Evolutionary conservation across 2,329 filamentous ascomycete genomes (phyloP).

Genomic region (Ophiobolus disseminans): DNA sequence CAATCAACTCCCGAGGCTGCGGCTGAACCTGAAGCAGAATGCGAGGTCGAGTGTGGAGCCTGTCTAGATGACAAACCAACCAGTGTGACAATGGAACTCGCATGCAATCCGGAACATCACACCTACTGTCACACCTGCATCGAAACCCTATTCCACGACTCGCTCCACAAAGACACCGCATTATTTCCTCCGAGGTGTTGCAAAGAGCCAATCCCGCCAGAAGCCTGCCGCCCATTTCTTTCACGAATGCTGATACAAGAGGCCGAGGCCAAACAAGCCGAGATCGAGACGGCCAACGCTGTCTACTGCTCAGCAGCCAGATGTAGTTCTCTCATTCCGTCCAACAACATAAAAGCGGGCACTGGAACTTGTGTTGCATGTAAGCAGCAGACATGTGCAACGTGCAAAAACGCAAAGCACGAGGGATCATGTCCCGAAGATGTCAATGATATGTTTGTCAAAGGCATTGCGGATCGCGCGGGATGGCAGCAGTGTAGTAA

Average conservation of each 20-base stretch:
- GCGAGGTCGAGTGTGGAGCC: not conserved
- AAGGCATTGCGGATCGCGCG: conserved; percentile 1
- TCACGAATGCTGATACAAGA: not conserved
- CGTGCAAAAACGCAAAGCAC: conserved; percentile 16
- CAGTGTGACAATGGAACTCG: not conserved
- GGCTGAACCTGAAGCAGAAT: not conserved
- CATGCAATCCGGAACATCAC: not conserved
- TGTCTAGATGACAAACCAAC: not conserved
- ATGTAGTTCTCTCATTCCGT: not conserved
- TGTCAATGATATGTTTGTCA: conserved; percentile 7
- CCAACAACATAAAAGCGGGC: not conserved
- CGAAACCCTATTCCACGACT: not conserved
- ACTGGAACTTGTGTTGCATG: conserved; percentile 3
- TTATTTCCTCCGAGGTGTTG: not conserved
- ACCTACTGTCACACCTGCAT: not conserved
- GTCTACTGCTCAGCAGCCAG: not conserved
- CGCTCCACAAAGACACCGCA: not conserved
- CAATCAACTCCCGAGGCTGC: not conserved
- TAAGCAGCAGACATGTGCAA: conserved; percentile 7
- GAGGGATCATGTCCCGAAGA: conserved; percentile 11
- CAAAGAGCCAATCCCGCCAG: not conserved
- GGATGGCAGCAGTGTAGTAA: conserved; percentile 15
- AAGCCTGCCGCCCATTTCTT: not conserved
- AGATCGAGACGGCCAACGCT: not conserved
- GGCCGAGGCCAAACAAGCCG: not conserved